phyloP scores from a whole-genome alignment of 2,329 filamentous ascomycete species.

The Massarina eburnea region DNA sequence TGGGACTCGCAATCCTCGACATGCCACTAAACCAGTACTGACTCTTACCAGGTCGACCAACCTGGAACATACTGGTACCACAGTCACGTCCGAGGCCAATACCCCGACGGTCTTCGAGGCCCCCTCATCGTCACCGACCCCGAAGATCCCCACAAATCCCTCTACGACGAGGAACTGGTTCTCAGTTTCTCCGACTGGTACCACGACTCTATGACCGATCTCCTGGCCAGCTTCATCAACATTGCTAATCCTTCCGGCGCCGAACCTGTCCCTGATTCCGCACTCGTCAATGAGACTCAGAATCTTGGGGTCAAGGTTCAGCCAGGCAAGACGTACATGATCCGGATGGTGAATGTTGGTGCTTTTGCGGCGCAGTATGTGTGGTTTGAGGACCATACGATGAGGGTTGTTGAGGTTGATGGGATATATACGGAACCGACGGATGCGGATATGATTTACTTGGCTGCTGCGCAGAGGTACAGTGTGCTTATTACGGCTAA shows the following conservation, averaged over 20 bases:
- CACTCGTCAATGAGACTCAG: constrained; percentile 64
- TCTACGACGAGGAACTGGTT: constrained; percentile 62
- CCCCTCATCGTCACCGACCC: constrained; percentile 67
- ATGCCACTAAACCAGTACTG: not conserved
- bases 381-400: constrained; percentile 67
- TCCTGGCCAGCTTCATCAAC: constrained; percentile 49
- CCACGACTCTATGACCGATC: constrained; percentile 58
- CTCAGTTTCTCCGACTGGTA: constrained; percentile 76
- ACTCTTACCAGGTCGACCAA: constrained; percentile 51
- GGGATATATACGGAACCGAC: constrained; percentile 66
- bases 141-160: constrained; percentile 53
- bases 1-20: constrained; percentile 7
- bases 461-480: constrained; percentile 72
- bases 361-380: constrained; percentile 72
- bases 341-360: constrained; percentile 70
- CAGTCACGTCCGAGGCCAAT: constrained; percentile 62
- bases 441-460: constrained; percentile 61
- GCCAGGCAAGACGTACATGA: constrained; percentile 61
- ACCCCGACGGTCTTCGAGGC: constrained; percentile 69
- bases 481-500: constrained; percentile 66
- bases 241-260: constrained; percentile 59
- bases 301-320: constrained; percentile 48
- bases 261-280: constrained; percentile 67
- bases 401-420: constrained; percentile 69
- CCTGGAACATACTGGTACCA: constrained; percentile 67